Evolutionary conservation across 2,329 filamentous ascomycete genomes (phyloP).

Genomic region (Apiospora kogelbergensis): DNA sequence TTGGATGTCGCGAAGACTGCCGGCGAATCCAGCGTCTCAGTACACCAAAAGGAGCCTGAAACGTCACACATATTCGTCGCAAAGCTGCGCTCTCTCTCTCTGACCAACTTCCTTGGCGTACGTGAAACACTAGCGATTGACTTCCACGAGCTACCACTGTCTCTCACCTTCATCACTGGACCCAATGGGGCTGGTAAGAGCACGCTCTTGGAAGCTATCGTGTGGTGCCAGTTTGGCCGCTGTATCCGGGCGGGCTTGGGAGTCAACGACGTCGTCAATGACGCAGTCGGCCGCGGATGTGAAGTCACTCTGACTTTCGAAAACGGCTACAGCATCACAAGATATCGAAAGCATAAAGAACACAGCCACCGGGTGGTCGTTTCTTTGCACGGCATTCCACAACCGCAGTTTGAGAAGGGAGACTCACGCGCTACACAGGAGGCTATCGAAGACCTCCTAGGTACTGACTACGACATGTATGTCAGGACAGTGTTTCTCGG

Average conservation of each 20-base stretch:
- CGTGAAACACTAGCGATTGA: conserved; percentile 27
- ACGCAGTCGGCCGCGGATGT: conserved; percentile 27
- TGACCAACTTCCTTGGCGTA: conserved; percentile 35
- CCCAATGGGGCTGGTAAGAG: conserved; percentile 33
- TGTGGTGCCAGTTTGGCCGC: conserved; percentile 35
- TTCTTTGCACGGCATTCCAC: conserved; percentile 24
- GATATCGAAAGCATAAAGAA: conserved; percentile 28
- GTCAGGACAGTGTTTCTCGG: conserved; percentile 32
- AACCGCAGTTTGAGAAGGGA: conserved; percentile 27
- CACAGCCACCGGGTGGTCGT: conserved; percentile 28
- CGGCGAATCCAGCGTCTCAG: background rate
- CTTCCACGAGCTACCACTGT: conserved; percentile 26
- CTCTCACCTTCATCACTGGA: conserved; percentile 30
- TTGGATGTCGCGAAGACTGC: background rate
- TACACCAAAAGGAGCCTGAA: background rate
- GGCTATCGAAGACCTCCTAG: conserved; percentile 30
- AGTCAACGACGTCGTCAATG: conserved; percentile 33
- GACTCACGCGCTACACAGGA: conserved; percentile 24
- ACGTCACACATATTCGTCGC: conserved; percentile 26
- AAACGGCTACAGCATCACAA: conserved; percentile 31
- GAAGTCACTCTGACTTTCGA: conserved; percentile 29
- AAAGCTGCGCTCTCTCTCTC: conserved; percentile 24
- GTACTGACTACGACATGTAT: conserved; percentile 31
- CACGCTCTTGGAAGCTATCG: conserved; percentile 33
- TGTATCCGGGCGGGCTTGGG: conserved; percentile 29